A percentile compares a stretch with the other conserved stretches of the same genome.
phyloP scores from a whole-genome alignment of 2,329 filamentous ascomycete species.

The Geosmithia putterillii region DNA sequence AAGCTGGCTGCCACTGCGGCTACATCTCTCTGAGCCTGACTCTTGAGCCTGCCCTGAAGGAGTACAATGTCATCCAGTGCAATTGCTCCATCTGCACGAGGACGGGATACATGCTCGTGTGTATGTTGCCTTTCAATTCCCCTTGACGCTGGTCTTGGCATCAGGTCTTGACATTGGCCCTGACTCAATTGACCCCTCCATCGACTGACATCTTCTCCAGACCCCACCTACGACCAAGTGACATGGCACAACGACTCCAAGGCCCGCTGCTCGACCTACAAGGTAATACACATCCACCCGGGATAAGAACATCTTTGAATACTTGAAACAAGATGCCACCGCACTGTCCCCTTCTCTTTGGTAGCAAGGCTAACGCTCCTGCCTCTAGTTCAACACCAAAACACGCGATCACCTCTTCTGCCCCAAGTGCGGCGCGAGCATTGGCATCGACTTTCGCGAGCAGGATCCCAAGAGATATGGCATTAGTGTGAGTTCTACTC shows the following conservation, averaged over 20 bases:
- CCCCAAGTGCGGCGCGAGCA: conserved; percentile 29
- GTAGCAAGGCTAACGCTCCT: no score
- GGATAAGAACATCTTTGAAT: no score
- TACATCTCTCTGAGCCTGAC: conserved; percentile 33
- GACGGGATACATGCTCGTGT: conserved; percentile 38
- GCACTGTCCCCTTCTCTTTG: no score
- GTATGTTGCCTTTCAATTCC: conserved; percentile 12
- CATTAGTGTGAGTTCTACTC: conserved; percentile 24
- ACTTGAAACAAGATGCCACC: neutral
- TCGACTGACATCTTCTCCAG: conserved; percentile 11
- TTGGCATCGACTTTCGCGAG: conserved; percentile 30
- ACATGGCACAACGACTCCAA: conserved; percentile 28
- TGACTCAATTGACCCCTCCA: neutral
- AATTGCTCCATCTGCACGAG: conserved; percentile 40
- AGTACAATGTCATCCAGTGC: conserved; percentile 33
- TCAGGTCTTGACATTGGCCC: neutral
- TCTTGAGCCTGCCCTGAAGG: conserved; percentile 33
- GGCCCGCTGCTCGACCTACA: conserved; percentile 20
- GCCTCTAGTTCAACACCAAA: conserved; percentile 32
- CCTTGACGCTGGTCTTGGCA: neutral
- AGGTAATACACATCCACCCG: no score
- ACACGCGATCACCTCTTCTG: conserved; percentile 36
- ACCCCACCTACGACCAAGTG: conserved; percentile 24
- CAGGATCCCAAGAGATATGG: conserved; percentile 20
- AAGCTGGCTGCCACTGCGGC: conserved; percentile 40